Conservation (phyloP, 2,329 filamentous ascomycete genomes). For the Aspergillus pseudonomiae region DNA sequence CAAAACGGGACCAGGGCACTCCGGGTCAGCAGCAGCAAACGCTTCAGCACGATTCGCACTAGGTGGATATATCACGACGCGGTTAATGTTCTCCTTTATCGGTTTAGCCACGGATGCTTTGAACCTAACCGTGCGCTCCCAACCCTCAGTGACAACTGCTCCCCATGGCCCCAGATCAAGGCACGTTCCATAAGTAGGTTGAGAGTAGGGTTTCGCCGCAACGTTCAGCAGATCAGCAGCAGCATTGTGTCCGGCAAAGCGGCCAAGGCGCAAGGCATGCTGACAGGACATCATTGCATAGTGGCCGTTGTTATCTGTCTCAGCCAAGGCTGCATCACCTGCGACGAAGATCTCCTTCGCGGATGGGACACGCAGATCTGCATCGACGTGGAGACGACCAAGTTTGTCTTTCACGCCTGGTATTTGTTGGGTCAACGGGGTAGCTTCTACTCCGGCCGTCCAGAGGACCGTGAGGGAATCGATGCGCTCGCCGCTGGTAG, state of each 20-base stretch:
- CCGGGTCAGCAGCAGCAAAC: slow-evolving; percentile 27
- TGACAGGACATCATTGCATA: slow-evolving; percentile 45
- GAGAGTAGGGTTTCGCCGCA: slow-evolving; percentile 29
- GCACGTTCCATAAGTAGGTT: slow-evolving; percentile 36
- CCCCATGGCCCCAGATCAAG: slow-evolving; percentile 42
- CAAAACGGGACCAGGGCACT: background rate
- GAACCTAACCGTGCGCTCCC: slow-evolving; percentile 34
- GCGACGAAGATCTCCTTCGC: slow-evolving; percentile 33
- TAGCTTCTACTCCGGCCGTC: slow-evolving; percentile 42
- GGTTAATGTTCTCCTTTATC: slow-evolving; percentile 40
- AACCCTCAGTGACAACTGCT: slow-evolving; percentile 29
- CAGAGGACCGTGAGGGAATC: slow-evolving; percentile 39
- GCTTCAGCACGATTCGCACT: slow-evolving; percentile 22
- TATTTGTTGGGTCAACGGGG: slow-evolving; percentile 38
- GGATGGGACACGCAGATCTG: slow-evolving; percentile 30
- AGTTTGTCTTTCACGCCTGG: slow-evolving; percentile 30
- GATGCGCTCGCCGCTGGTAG: slow-evolving; percentile 37
- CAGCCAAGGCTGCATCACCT: slow-evolving; percentile 37
- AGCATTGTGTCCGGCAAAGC: slow-evolving; percentile 38
- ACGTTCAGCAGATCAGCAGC: slow-evolving; percentile 38
- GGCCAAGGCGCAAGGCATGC: slow-evolving; percentile 40
- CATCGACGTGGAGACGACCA: slow-evolving; percentile 34
- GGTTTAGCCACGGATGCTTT: slow-evolving; percentile 34
- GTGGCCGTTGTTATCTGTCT: slow-evolving; percentile 28
- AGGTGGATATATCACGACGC: slow-evolving; percentile 40